phyloP scores from a whole-genome alignment of 2,329 filamentous ascomycete species.

The Cercospora janseana region DNA sequence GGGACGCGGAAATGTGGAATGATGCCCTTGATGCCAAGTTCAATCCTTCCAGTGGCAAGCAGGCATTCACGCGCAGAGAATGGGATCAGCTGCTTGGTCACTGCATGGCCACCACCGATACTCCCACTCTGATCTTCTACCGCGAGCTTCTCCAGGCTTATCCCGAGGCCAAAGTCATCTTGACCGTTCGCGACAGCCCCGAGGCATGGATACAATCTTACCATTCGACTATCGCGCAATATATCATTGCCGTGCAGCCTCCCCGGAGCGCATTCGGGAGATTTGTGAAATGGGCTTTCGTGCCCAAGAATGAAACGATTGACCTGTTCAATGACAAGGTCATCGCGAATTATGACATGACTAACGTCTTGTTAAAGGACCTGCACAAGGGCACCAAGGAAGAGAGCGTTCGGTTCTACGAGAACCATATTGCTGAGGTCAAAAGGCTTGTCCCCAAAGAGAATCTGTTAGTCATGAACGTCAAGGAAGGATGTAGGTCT shows the following conservation, averaged over 20 bases:
- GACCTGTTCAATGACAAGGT: background rate
- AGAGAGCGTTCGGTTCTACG: slow-evolving; percentile 10
- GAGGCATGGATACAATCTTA: slow-evolving; percentile 14
- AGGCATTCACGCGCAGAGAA: slow-evolving; percentile 20
- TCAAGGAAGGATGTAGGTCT: slow-evolving; percentile 15
- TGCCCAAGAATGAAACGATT: background rate
- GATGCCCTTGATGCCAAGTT: slow-evolving; percentile 28
- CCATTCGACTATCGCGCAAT: slow-evolving; percentile 12
- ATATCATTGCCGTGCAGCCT: background rate
- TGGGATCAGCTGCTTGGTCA: slow-evolving; percentile 38
- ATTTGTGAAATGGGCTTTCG: slow-evolving; percentile 7
- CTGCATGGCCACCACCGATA: slow-evolving; percentile 37
- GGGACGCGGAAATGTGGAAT: slow-evolving; percentile 28
- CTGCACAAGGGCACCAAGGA: slow-evolving; percentile 9
- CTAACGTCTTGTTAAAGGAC: slow-evolving; percentile 5
- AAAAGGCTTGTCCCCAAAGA: slow-evolving; percentile 15
- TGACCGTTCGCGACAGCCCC: slow-evolving; percentile 32
- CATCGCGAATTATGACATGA: slow-evolving; percentile 1
- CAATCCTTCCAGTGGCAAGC: slow-evolving; percentile 11
- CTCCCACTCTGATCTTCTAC: slow-evolving; percentile 37
- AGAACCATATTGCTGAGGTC: slow-evolving; percentile 10
- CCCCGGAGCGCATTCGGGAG: background rate
- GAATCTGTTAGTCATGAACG: slow-evolving; percentile 20
- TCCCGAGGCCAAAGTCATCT: slow-evolving; percentile 41
- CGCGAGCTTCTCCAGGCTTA: slow-evolving; percentile 40